Evolutionary conservation across 345 rosid genomes (phyloP), one percentile per base, ranked within the genome.

Genomic region (Aegle marmelos): DNA sequence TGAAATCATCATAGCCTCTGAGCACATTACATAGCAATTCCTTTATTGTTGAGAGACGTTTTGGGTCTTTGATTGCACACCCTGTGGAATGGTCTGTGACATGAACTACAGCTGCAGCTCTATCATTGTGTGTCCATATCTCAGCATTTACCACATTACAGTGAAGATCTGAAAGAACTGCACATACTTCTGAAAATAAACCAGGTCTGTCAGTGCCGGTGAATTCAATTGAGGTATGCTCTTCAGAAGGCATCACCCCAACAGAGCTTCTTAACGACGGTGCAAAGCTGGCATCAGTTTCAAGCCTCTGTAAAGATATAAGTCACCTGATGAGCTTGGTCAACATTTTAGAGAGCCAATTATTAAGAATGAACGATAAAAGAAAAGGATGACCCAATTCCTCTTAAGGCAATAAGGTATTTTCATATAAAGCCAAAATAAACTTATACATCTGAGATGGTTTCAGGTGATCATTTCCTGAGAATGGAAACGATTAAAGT

Each of bases 61-160:
- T 75, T 2, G 88, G 92, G 81, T 95, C 98, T 54, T 83, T 83
- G 45, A 93, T 88, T 31, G 95, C 94, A 57, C 81, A 66, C 33
- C 87, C 87, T 8, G 94, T 88, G 53, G 86, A 81, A 81, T 78
- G 78, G 79, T 93, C 98, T 8, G 90, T 91, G 76, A 91, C 91
- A 80, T 89, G 92, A 81, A 89, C 90, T 33, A 95, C 94, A 13
- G 98, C 97, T 4, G 98, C 98, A 65, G 98, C 98, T 86, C 97
- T 89, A 22, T 87, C 82, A 81, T 95, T 95, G 87, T 95, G 98
- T 56, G 98, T 93, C 98, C 98, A 95, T 79, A 95, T 89, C 85
- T 93, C 98, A 59, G 98, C 98, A 74, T 86, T 89, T 19, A 87
- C 94, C 70, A 94, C 98, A 70, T 89, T 94, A 83, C 98, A 94